Evolutionary conservation across 2,329 filamentous ascomycete species (phyloP).

Genomic region (Botryotinia convoluta): DNA sequence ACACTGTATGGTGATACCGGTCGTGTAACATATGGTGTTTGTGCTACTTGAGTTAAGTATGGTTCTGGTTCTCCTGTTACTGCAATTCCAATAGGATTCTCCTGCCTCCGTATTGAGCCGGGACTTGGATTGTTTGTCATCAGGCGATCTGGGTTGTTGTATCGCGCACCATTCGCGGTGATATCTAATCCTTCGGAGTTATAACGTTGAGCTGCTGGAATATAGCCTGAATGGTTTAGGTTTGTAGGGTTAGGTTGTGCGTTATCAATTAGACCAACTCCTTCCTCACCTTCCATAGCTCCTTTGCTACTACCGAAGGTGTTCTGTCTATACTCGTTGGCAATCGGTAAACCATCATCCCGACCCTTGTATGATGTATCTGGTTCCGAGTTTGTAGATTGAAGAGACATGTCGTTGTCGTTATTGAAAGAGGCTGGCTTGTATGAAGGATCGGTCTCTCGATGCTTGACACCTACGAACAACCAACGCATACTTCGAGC

Average conservation of each 20-base stretch:
- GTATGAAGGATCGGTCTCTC: conserved; percentile 54
- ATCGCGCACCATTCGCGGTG: conserved; percentile 22
- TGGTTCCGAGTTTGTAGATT: conserved; percentile 14
- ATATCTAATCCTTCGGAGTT: conserved; percentile 34
- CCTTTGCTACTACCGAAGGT: conserved; percentile 30
- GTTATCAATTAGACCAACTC: conserved; percentile 34
- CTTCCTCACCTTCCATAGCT: conserved; percentile 32
- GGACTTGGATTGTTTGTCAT: conserved; percentile 23
- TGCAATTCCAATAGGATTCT: conserved; percentile 30
- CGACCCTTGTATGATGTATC: conserved; percentile 28
- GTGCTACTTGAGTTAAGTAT: conserved; percentile 29
- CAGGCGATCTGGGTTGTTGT: conserved; percentile 27
- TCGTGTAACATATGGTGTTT: conserved; percentile 17
- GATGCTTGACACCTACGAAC: conserved; percentile 66
- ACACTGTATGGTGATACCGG: conserved; percentile 2
- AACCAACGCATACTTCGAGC: conserved; percentile 74
- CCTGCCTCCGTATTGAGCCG: conserved; percentile 18
- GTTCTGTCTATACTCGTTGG: conserved; percentile 36
- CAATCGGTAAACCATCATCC: conserved; percentile 31
- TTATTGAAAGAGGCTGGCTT: conserved; percentile 31
- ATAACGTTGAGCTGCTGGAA: conserved; percentile 35
- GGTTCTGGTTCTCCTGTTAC: conserved; percentile 24
- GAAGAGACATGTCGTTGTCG: conserved; percentile 29
- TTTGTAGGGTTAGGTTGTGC: conserved; percentile 36
- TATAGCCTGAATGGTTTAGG: conserved; percentile 26